Conservation (phyloP, 1,284 basidiomycete genomes). For the Ceratobasidium sp. region DNA sequence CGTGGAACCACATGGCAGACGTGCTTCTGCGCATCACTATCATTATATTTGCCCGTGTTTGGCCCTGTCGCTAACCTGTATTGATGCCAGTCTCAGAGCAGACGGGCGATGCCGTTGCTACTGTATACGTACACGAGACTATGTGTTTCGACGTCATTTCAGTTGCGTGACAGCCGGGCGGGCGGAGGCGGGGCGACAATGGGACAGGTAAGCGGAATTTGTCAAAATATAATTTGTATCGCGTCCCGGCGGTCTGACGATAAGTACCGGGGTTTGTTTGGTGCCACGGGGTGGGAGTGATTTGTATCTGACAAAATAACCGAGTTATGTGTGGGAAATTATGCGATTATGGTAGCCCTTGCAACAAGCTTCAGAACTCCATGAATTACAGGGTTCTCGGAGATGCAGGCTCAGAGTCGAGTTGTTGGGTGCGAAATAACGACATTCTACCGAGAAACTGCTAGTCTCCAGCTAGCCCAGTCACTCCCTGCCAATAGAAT, state of each 20-base stretch:
- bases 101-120: slow-evolving; percentile 17
- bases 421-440: slow-evolving; percentile 31
- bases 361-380: slow-evolving; percentile 34
- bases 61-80: no score
- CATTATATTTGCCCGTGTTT: slow-evolving; percentile 1
- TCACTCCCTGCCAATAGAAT: no score
- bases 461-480: no score
- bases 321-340: neutral
- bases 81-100: no score
- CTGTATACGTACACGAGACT: no score
- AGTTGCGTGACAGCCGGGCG: neutral
- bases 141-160: slow-evolving; percentile 4
- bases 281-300: no score
- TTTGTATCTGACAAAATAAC: no score
- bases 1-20: slow-evolving; percentile 20
- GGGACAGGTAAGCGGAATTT: no score
- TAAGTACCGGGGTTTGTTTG: no score
- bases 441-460: slow-evolving; percentile 37
- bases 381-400: slow-evolving; percentile 28
- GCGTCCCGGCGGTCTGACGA: no score
- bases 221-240: no score
- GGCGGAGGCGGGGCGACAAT: neutral
- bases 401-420: slow-evolving; percentile 31
- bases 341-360: slow-evolving; percentile 22
- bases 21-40: slow-evolving; percentile 20